Base-by-base conservation (phyloP, 2,329 filamentous ascomycete species). In the Colletotrichum endophyticum region DNA sequence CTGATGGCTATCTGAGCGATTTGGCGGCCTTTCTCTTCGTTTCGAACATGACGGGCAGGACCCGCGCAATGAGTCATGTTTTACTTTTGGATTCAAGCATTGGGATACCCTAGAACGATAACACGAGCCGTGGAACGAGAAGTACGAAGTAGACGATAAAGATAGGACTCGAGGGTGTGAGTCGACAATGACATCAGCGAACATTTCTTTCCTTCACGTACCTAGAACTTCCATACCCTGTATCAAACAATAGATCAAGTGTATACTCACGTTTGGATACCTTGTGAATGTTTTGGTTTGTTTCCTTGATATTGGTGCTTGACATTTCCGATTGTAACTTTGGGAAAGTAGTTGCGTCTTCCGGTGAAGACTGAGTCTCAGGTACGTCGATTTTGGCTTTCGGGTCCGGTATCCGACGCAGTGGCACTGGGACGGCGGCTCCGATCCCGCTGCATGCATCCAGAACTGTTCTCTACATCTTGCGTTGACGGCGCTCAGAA, bases 131-230 rank as follows among this genome's bases (percentile, higher is more conserved):
- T 19, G 22, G 66, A 15, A 70, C 7, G 62, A 75, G 27, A 27
- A n/a, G n/a, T 49, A 81, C 72, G 75, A 82, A 84, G 66, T 80
- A 81, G 25, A 63, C 32, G 22, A 64, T 27, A 13, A 66, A 16
- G 25, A 25, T 30, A 59, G 36, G 59, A 66, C 70, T 62, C 71
- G 64, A 68, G 63, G 34, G 9, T 28, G 70, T 63, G 25, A 59
- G 34, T 64, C 62, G 53, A 25, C 12, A 9, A 34, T 6, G 22
- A 57, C 34, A 28, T 34, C 27, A 63, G 13, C 4, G 16, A 39
- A 19, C 27, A 11, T 25, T 57, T 25, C 11, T 63, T 68, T 49
- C 22, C 22, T 25, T 44, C 25, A 34, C 44, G 73, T 74, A 74
- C 74, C 74, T 76, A 76, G 64, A 70, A 67, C 13, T 9, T n/a